Percentiles rank a stretch among this genome's conserved stretches.
These are phyloP conservation scores for Garcia nutans DNA, from an alignment of 345 rosid species.

Conservation along the genomic window DNA sequence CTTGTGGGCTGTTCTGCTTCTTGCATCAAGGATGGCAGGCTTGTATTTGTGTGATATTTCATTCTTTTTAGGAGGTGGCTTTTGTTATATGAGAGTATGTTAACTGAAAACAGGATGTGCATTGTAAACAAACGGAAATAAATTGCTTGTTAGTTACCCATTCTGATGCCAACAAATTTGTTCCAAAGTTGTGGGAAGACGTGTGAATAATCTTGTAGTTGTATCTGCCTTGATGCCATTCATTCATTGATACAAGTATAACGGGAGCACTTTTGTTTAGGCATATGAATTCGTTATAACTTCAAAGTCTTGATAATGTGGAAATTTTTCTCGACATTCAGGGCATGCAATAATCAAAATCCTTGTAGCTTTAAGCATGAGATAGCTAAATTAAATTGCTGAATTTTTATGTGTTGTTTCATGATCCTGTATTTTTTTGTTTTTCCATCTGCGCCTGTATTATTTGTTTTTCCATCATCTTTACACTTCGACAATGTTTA, in stretches of 20 bases:
- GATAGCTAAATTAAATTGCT: background rate
- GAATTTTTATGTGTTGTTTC: background rate
- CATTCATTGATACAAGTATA: background rate
- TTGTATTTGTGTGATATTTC: background rate
- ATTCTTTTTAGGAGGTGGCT: background rate
- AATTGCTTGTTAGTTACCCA: background rate
- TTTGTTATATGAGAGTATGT: background rate
- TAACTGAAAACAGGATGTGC: background rate
- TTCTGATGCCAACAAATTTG: background rate
- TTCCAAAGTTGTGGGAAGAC: background rate
- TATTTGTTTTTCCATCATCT: background rate
- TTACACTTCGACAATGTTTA: too few species aligned
- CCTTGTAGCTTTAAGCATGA: background rate
- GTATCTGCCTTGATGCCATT: background rate
- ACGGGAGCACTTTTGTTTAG: background rate
- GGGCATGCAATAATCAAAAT: background rate
- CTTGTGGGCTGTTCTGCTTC: background rate
- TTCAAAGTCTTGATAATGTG: background rate
- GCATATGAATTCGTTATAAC: background rate
- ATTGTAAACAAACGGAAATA: background rate
- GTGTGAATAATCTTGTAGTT: background rate
- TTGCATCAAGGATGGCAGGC: background rate
- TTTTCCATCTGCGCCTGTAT: background rate
- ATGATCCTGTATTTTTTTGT: background rate
- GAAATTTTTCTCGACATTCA: background rate